phyloP scores from a whole-genome alignment of 495 filamentous ascomycete genomes.

The Sphaerosporella brunnea region DNA sequence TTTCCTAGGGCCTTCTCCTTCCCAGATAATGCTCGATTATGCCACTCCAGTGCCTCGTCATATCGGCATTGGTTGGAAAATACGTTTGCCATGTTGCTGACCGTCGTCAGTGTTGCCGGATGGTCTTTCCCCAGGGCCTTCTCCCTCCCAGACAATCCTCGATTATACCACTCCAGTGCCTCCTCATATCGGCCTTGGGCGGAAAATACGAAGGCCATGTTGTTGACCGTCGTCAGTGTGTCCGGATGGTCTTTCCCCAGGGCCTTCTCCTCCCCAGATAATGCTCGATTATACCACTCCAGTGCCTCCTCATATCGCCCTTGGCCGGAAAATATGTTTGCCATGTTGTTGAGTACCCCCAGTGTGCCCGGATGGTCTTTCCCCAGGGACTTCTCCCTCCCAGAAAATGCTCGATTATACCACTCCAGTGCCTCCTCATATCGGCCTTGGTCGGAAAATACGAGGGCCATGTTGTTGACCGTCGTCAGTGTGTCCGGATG shows the following conservation, averaged over 20 bases:
- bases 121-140: neutral
- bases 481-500: too few species aligned
- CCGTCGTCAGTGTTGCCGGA: neutral
- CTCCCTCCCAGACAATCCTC: neutral
- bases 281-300: slow-evolving; percentile 6
- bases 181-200: neutral
- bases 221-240: neutral
- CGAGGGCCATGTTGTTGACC: too few species aligned
- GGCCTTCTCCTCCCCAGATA: slow-evolving; percentile 3
- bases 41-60: neutral
- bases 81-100: neutral
- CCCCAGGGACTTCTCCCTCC: neutral
- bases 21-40: neutral
- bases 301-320: slow-evolving; percentile 6
- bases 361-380: neutral
- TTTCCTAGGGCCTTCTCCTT: neutral
- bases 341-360: neutral
- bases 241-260: slow-evolving; percentile 2
- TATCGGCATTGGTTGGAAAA: neutral
- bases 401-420: neutral
- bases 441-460: too few species aligned
- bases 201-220: neutral
- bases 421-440: neutral
- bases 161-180: neutral
- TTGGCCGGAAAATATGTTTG: neutral